Evolutionary conservation across 2,329 filamentous ascomycete species (phyloP).

Genomic region (Arthrobotrys sphaeroides): DNA sequence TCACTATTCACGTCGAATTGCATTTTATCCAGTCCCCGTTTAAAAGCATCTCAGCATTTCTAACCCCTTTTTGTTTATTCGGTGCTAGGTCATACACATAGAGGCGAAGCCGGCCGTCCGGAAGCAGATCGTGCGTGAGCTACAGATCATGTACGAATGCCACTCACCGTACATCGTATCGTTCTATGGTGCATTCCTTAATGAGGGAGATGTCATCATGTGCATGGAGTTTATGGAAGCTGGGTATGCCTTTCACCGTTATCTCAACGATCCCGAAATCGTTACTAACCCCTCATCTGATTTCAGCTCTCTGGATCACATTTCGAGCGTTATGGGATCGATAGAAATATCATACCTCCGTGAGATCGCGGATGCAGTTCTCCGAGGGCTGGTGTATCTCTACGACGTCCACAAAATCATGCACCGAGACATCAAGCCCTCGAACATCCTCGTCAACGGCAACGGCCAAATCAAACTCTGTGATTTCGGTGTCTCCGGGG

Average conservation of each 20-base stretch:
- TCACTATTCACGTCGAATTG: not conserved
- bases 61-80: constrained; percentile 4
- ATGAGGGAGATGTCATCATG: constrained; percentile 97
- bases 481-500: constrained; percentile 98
- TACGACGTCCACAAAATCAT: constrained; percentile 97
- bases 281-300: constrained; percentile 19
- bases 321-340: constrained; percentile 93
- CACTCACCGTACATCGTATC: constrained; percentile 97
- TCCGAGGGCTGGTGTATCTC: constrained; percentile 92
- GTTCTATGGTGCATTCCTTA: constrained; percentile 97
- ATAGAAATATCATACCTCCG: constrained; percentile 95
- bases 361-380: constrained; percentile 95
- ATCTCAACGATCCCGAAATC: constrained; percentile 39
- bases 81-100: constrained; percentile 85
- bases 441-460: constrained; percentile 96
- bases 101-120: constrained; percentile 97
- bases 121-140: constrained; percentile 93
- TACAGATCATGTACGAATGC: constrained; percentile 98
- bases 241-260: constrained; percentile 71
- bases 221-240: constrained; percentile 99
- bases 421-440: constrained; percentile 98
- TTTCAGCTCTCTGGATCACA: constrained; percentile 87
- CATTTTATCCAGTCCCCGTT: no score
- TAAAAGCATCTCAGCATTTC: no score
- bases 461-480: constrained; percentile 94